phyloP scores from a whole-genome alignment of 495 filamentous ascomycete species.

The Aspergillus panamensis region DNA sequence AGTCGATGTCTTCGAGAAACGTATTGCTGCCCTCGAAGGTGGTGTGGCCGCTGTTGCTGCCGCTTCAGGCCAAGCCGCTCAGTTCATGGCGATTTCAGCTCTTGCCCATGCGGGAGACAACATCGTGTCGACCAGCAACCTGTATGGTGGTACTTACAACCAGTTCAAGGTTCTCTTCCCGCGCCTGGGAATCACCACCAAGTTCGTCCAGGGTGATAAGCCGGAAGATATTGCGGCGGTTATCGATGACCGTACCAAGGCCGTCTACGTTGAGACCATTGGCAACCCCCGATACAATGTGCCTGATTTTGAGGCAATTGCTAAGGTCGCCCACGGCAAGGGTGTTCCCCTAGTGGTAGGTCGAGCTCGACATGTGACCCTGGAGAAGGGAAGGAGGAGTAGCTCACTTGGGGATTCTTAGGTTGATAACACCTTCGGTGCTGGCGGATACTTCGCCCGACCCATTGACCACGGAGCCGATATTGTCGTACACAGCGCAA shows the following conservation, averaged over 20 bases:
- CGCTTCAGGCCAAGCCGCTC: slow-evolving; percentile 87
- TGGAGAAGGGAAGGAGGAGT: not conserved
- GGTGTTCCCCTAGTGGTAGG: slow-evolving; percentile 81
- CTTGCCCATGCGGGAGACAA: slow-evolving; percentile 87
- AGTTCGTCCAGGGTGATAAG: slow-evolving; percentile 85
- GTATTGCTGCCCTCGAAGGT: slow-evolving; percentile 92
- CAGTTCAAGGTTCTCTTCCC: slow-evolving; percentile 93
- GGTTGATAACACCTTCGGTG: slow-evolving; percentile 97
- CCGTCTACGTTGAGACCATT: slow-evolving; percentile 93
- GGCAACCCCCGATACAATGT: slow-evolving; percentile 96
- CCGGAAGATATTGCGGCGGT: slow-evolving; percentile 74
- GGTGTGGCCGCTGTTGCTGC: slow-evolving; percentile 88
- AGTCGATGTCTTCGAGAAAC: slow-evolving; percentile 96
- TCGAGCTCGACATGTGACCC: slow-evolving; percentile 26
- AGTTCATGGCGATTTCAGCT: slow-evolving; percentile 88
- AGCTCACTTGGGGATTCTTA: slow-evolving; percentile 23
- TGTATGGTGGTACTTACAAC: slow-evolving; percentile 98
- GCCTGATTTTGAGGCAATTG: slow-evolving; percentile 82
- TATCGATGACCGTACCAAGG: slow-evolving; percentile 95
- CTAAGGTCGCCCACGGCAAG: slow-evolving; percentile 71
- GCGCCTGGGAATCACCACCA: slow-evolving; percentile 82
- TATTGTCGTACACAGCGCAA: slow-evolving; percentile 92
- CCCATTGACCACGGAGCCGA: slow-evolving; percentile 94
- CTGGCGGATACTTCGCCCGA: slow-evolving; percentile 84
- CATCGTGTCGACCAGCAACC: slow-evolving; percentile 86